A percentile compares a stretch with the other conserved stretches of the same genome.
Conservation (phyloP, 2,329 filamentous ascomycete genomes). For the Neonectria punicea region DNA sequence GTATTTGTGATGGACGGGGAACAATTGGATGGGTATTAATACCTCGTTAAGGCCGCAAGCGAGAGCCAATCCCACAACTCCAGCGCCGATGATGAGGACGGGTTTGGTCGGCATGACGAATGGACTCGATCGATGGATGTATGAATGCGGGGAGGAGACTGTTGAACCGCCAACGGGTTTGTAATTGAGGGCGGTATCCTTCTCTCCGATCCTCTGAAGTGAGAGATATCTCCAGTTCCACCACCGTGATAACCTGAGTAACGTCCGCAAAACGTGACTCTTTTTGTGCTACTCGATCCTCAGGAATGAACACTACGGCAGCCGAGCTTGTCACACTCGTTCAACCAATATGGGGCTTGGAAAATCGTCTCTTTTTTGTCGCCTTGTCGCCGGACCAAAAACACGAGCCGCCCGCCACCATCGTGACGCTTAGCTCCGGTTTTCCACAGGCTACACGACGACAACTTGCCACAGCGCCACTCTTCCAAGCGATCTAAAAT, state of each 20-base stretch:
- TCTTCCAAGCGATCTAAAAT: constrained; percentile 50
- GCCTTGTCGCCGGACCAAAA: constrained; percentile 26
- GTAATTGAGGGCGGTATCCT: neutral
- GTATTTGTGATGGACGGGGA: neutral
- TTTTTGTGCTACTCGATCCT: neutral
- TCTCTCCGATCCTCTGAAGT: neutral
- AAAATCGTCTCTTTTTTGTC: neutral
- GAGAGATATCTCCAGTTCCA: neutral
- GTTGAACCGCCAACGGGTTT: neutral
- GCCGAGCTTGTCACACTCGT: neutral
- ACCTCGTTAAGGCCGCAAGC: constrained; percentile 52
- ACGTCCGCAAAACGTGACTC: neutral
- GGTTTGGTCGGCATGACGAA: constrained; percentile 30
- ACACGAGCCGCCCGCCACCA: constrained; percentile 56
- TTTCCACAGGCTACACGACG: constrained; percentile 60
- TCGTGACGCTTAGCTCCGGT: constrained; percentile 56
- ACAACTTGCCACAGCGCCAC: constrained; percentile 53
- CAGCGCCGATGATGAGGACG: constrained; percentile 51
- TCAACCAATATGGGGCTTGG: neutral
- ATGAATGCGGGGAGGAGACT: neutral
- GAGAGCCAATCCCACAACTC: constrained; percentile 50
- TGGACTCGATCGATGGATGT: neutral
- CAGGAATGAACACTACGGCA: no score
- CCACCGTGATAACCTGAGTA: neutral
- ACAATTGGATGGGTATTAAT: neutral